Percentiles rank a stretch among this genome's conserved stretches.
phyloP scores from a whole-genome alignment of 108 stramenopile genomes.

The Fragilariopsis cylindrus region DNA sequence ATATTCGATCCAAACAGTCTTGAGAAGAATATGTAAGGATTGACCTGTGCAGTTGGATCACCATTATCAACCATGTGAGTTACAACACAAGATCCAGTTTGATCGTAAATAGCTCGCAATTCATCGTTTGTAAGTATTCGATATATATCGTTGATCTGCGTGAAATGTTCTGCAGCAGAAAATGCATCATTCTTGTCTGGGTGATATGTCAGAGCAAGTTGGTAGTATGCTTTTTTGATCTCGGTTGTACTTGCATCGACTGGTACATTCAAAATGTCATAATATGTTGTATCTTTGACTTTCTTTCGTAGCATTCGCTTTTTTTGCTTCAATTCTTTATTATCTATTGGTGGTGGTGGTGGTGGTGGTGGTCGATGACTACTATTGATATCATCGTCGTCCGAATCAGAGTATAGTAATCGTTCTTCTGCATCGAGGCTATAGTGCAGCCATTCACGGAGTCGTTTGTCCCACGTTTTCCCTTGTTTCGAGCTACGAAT shows the following conservation, averaged over 20 bases:
- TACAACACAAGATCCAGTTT: conserved; percentile 36
- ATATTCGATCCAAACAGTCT: conserved; percentile 41
- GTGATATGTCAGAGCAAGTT: conserved; percentile 35
- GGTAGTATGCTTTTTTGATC: conserved; percentile 47
- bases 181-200: conserved; percentile 43
- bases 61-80: conserved; percentile 14
- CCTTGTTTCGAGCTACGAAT: conserved; percentile 20
- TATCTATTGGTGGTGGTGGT: background rate
- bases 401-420: background rate
- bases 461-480: conserved; percentile 22
- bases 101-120: conserved; percentile 39
- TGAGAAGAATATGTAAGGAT: conserved; percentile 41
- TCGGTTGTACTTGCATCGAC: conserved; percentile 36
- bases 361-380: background rate
- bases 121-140: conserved; percentile 40
- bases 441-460: conserved; percentile 21
- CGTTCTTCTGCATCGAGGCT: conserved; percentile 25
- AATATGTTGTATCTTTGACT: conserved; percentile 45
- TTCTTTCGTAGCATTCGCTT: conserved; percentile 14
- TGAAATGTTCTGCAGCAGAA: conserved; percentile 30
- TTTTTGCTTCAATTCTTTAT: background rate
- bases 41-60: conserved; percentile 18
- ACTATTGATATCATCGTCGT: background rate
- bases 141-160: conserved; percentile 37
- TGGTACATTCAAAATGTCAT: conserved; percentile 40